Conservation (phyloP, 1,139 yeast genomes). For the Scheffersomyces quercinus region DNA sequence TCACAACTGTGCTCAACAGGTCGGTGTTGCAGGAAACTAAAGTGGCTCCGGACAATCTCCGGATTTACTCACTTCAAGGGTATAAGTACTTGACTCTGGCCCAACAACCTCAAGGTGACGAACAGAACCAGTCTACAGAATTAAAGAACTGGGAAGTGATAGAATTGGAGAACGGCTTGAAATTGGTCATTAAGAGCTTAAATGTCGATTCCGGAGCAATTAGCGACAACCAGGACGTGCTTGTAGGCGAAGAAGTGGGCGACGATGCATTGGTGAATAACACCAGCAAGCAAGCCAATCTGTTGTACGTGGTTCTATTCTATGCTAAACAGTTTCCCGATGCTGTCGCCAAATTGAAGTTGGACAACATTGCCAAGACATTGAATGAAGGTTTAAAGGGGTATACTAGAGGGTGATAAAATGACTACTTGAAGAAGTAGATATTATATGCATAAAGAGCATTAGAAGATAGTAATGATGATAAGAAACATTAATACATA, state of each 20-base stretch:
- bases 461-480: no score
- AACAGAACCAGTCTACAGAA: neutral
- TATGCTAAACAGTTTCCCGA: slow-evolving; percentile 36
- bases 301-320: slow-evolving; percentile 30
- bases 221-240: slow-evolving; percentile 5
- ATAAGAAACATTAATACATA: slow-evolving; percentile 4
- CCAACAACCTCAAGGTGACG: slow-evolving; percentile 11
- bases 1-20: slow-evolving; percentile 34
- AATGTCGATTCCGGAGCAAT: slow-evolving; percentile 12
- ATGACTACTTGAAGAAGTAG: slow-evolving; percentile 1
- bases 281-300: slow-evolving; percentile 6
- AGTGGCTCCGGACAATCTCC: slow-evolving; percentile 40
- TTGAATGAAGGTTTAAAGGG: slow-evolving; percentile 39
- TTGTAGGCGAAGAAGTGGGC: slow-evolving; percentile 6
- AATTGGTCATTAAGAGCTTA: slow-evolving; percentile 28
- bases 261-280: neutral
- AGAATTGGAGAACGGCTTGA: slow-evolving; percentile 31
- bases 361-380: slow-evolving; percentile 35
- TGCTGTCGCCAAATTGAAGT: slow-evolving; percentile 44
- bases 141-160: slow-evolving; percentile 31
- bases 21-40: slow-evolving; percentile 12
- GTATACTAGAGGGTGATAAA: slow-evolving; percentile 9
- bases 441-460: neutral
- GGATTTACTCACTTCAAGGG: slow-evolving; percentile 48
- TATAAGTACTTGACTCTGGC: slow-evolving; percentile 33